Conservation (phyloP, 441 rosid genomes). For the Eruca vesicaria region DNA sequence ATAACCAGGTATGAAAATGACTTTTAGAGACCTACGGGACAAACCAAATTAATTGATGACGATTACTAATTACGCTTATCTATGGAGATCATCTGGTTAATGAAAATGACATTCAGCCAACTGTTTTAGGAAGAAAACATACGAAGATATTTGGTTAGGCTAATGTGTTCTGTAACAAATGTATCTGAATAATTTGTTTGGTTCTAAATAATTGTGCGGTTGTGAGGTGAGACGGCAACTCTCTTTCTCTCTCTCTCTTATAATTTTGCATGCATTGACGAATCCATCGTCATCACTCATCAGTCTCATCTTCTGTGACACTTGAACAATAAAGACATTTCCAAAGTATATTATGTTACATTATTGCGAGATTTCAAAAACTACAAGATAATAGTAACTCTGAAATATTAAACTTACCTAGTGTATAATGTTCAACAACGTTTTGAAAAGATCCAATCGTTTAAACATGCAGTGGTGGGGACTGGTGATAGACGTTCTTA, state of each 20-base stretch:
- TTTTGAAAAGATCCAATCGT: not conserved
- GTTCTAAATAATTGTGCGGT: constrained; percentile 22
- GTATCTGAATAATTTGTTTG: not conserved
- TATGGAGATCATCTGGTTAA: constrained; percentile 14
- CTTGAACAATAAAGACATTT: not conserved
- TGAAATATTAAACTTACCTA: not conserved
- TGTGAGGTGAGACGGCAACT: constrained; percentile 23
- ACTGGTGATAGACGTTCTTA: not conserved
- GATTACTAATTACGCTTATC: constrained; percentile 29
- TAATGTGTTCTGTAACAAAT: constrained; percentile 4
- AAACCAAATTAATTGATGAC: constrained; percentile 13
- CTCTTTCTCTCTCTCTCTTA: not conserved
- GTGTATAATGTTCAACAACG: not conserved
- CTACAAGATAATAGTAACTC: not conserved
- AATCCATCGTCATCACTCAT: constrained; percentile 15
- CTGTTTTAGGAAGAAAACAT: not conserved
- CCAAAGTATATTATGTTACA: not conserved
- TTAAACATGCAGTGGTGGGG: not conserved
- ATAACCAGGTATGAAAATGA: constrained; percentile 16
- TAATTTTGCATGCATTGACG: constrained; percentile 28
- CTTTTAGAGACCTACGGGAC: not conserved
- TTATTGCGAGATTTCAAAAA: not conserved
- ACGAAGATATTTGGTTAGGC: constrained; percentile 12
- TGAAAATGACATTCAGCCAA: constrained; percentile 29
- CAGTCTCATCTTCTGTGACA: constrained; percentile 11